phyloP scores from a whole-genome alignment of 129 eudicot species.

The Arctium minus region DNA sequence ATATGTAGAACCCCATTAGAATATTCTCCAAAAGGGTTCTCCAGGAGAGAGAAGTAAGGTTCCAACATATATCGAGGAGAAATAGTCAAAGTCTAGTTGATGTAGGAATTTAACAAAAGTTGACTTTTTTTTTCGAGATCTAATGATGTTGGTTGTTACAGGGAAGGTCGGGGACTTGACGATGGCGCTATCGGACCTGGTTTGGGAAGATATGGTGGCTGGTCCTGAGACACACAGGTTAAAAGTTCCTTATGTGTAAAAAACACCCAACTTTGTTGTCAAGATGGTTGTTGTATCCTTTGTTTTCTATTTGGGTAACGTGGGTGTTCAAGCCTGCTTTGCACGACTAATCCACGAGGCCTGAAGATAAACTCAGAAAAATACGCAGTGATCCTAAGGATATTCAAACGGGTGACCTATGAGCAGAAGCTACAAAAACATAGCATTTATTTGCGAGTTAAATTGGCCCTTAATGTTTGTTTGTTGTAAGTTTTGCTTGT shows the following conservation, averaged over 20 bases:
- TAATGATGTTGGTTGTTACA: constrained; percentile 19
- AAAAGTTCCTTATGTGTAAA: constrained; percentile 57
- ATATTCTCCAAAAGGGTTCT: not conserved
- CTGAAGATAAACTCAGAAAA: not conserved
- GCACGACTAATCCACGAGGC: not conserved
- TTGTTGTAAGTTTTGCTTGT: constrained; percentile 10
- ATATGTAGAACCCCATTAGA: not conserved
- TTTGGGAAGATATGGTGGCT: constrained; percentile 93
- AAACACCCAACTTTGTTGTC: not conserved
- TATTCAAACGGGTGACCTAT: not conserved
- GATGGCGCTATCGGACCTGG: constrained; percentile 77
- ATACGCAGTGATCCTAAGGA: not conserved
- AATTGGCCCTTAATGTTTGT: not conserved
- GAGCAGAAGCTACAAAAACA: not conserved
- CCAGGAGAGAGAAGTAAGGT: not conserved
- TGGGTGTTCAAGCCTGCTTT: not conserved
- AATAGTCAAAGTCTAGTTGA: not conserved
- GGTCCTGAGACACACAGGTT: constrained; percentile 81
- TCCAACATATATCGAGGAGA: not conserved
- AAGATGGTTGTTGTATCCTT: constrained; percentile 1
- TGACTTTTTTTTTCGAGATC: not conserved
- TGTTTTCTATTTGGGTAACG: not conserved
- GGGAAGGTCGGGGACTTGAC: constrained; percentile 85
- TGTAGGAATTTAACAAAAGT: not conserved
- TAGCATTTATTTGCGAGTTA: not conserved